Evolutionary conservation across 495 filamentous ascomycete genomes (phyloP).

Genomic region (Cryomyces minteri): DNA sequence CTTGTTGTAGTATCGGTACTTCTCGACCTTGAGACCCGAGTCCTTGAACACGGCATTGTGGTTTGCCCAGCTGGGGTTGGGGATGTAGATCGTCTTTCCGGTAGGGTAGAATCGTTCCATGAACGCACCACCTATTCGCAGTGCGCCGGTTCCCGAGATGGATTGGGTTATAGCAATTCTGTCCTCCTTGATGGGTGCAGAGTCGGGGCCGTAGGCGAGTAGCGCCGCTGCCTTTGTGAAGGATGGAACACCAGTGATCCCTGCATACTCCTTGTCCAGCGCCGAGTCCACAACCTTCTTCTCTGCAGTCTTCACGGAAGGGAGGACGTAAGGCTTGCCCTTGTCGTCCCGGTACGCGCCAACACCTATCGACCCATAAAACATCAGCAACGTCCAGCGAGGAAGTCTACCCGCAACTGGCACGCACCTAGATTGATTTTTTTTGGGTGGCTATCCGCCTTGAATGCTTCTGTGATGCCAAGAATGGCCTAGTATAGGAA

Average conservation of each 20-base stretch:
- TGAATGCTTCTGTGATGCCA: slow-evolving; percentile 98
- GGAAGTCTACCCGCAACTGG: slow-evolving; percentile 28
- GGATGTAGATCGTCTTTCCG: slow-evolving; percentile 88
- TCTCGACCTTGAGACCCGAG: slow-evolving; percentile 71
- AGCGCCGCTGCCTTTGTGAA: slow-evolving; percentile 84
- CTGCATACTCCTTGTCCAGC: slow-evolving; percentile 93
- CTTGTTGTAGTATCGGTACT: slow-evolving; percentile 98
- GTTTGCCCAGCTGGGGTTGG: slow-evolving; percentile 94
- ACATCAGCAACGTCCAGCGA: not conserved
- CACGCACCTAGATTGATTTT: slow-evolving; percentile 74
- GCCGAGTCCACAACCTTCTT: slow-evolving; percentile 58
- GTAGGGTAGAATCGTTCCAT: slow-evolving; percentile 74
- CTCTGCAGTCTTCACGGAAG: slow-evolving; percentile 80
- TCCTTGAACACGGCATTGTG: slow-evolving; percentile 93
- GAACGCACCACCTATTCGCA: slow-evolving; percentile 89
- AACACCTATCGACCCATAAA: slow-evolving; percentile 30
- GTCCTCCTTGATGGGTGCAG: slow-evolving; percentile 51
- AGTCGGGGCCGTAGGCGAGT: slow-evolving; percentile 76
- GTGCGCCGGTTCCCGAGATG: slow-evolving; percentile 92
- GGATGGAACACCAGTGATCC: slow-evolving; percentile 83
- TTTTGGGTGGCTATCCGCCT: slow-evolving; percentile 73
- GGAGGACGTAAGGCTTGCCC: slow-evolving; percentile 94
- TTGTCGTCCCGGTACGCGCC: slow-evolving; percentile 82
- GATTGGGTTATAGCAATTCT: slow-evolving; percentile 87
- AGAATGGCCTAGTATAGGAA: slow-evolving; percentile 6